These are phyloP conservation scores for Penicillium aurantiogriseum DNA, from an alignment of 2,329 filamentous ascomycete species.

Conservation along the genomic window DNA sequence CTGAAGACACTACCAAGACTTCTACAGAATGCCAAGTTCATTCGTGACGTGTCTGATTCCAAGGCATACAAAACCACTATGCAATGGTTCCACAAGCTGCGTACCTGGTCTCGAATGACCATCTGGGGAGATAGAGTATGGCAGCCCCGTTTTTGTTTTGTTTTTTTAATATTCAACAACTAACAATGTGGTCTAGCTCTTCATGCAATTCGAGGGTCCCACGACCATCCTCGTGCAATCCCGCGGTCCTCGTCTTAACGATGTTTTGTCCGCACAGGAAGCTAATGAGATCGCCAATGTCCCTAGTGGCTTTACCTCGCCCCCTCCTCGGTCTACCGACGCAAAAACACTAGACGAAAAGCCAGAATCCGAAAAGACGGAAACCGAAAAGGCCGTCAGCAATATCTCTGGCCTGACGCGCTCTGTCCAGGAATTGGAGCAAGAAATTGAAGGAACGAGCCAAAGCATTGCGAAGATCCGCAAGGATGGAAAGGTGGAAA, in stretches of 20 bases:
- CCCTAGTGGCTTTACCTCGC: constrained; percentile 67
- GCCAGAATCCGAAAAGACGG: constrained; percentile 8
- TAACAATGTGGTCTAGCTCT: constrained; percentile 55
- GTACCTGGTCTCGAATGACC: constrained; percentile 74
- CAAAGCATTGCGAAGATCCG: constrained; percentile 54
- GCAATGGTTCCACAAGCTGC: constrained; percentile 63
- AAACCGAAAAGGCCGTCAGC: constrained; percentile 24
- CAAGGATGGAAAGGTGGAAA: constrained; percentile 64
- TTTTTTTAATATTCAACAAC: constrained; percentile 3
- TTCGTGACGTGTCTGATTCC: constrained; percentile 69
- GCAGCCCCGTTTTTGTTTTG: constrained; percentile 1
- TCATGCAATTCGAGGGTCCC: constrained; percentile 85
- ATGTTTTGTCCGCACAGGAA: constrained; percentile 73
- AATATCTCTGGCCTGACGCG: constrained; percentile 27
- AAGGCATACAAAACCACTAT: constrained; percentile 69
- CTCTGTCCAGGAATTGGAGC: constrained; percentile 29
- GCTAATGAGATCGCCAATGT: constrained; percentile 87
- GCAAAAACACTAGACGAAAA: constrained; percentile 13
- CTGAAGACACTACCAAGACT: constrained; percentile 58
- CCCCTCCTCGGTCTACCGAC: constrained; percentile 49
- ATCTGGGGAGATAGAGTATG: constrained; percentile 85
- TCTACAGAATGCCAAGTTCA: constrained; percentile 69
- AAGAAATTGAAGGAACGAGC: constrained; percentile 32
- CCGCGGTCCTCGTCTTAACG: constrained; percentile 73
- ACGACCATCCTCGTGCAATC: constrained; percentile 84